Percentiles rank a stretch among this genome's conserved stretches.
phyloP scores from a whole-genome alignment of 176 grass and related monocot species.

The Cenchrus purpureus region DNA sequence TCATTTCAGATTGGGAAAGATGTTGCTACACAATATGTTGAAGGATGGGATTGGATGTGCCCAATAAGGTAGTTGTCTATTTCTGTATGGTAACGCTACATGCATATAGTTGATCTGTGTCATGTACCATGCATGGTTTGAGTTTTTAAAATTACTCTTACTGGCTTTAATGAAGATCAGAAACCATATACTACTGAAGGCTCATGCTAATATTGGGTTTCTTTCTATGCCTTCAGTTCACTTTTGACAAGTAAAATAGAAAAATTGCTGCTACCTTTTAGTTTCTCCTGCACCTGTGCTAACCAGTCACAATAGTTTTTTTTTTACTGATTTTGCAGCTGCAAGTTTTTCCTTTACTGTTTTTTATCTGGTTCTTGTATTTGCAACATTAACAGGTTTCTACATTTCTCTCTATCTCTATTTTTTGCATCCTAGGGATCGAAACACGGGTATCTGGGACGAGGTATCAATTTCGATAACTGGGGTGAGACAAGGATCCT shows the following conservation, averaged over 20 bases:
- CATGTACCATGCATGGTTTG: constrained; percentile 9
- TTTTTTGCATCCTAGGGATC: constrained; percentile 64
- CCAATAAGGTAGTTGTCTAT: constrained; percentile 72
- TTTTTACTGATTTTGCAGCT: constrained; percentile 3
- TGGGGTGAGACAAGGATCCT: constrained; percentile 60
- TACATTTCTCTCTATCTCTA: background rate
- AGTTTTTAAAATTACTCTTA: background rate
- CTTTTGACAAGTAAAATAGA: background rate
- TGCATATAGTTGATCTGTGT: constrained; percentile 9
- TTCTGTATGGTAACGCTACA: constrained; percentile 18
- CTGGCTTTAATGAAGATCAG: background rate
- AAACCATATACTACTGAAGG: constrained; percentile 1
- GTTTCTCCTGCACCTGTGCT: constrained; percentile 14
- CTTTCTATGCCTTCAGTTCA: background rate
- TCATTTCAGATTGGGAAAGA: constrained; percentile 91
- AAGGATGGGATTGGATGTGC: constrained; percentile 99
- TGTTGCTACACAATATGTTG: constrained; percentile 94
- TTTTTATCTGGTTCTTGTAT: background rate
- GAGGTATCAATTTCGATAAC: constrained; percentile 86
- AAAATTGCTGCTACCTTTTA: background rate
- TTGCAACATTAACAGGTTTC: background rate
- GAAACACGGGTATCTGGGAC: constrained; percentile 99
- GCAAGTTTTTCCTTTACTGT: background rate
- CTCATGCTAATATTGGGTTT: constrained; percentile 17
- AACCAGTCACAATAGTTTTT: background rate